Percentiles rank a stretch among this genome's conserved stretches.
These are phyloP conservation scores for Arachis monticola DNA, from an alignment of 331 rosid species.

Conservation along the genomic window DNA sequence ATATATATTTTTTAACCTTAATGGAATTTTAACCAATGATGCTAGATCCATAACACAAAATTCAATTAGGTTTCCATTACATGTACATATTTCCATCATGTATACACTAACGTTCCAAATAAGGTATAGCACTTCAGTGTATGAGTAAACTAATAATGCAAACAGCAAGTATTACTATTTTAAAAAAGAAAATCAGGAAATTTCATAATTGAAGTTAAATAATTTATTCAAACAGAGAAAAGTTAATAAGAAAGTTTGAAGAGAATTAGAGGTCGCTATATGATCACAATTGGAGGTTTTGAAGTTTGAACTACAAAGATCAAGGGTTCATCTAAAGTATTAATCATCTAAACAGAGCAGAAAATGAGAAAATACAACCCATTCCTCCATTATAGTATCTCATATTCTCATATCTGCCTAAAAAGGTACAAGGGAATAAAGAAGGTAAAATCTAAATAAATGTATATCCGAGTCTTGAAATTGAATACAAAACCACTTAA, in stretches of 20 bases:
- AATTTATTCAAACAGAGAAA: background rate
- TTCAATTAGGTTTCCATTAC: slow-evolving; percentile 6
- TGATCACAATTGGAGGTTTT: slow-evolving; percentile 1
- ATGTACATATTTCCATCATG: background rate
- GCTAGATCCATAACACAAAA: too few relatives aligned
- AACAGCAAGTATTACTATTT: background rate
- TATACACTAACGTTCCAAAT: background rate
- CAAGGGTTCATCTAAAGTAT: background rate
- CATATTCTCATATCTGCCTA: background rate
- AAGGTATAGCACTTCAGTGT: background rate
- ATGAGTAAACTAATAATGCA: slow-evolving; percentile 7
- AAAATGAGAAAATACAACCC: background rate
- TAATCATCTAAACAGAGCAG: background rate
- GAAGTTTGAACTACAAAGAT: background rate
- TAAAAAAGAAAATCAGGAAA: background rate
- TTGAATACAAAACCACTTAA: too few relatives aligned
- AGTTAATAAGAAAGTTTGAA: background rate
- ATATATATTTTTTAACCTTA: background rate
- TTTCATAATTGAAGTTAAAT: background rate
- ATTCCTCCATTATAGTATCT: background rate
- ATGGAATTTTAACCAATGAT: background rate
- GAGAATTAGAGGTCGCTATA: background rate
- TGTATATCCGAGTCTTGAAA: too few relatives aligned
- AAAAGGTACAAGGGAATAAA: background rate
- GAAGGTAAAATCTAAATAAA: background rate